These are phyloP conservation scores for Syncephalastrum sp. DNA, from an alignment of 371 early-diverging fungal genomes.

Conservation along the genomic window DNA sequence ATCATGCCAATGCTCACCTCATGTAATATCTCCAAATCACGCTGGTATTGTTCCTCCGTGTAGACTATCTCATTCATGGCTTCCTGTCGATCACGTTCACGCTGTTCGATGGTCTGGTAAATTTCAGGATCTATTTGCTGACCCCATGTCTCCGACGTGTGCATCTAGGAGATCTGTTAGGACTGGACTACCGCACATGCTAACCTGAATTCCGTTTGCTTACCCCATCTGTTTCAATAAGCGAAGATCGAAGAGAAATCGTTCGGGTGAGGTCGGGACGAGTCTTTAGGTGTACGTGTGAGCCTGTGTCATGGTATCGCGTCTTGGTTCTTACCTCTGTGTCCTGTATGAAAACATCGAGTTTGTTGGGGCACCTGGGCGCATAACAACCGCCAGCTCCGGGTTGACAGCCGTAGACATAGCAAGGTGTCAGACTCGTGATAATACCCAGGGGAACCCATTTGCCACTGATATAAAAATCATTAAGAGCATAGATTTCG, in stretches of 20 bases:
- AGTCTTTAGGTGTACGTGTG: constrained; percentile 1
- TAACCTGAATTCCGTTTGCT: background rate
- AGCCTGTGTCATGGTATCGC: background rate
- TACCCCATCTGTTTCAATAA: constrained; percentile 11
- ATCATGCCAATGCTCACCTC: background rate
- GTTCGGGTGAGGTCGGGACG: constrained; percentile 7
- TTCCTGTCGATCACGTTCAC: constrained; percentile 85
- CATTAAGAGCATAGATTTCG: too few species aligned
- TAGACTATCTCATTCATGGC: constrained; percentile 85
- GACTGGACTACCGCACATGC: background rate
- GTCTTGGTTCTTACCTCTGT: constrained; percentile 9
- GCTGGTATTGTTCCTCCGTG: constrained; percentile 81
- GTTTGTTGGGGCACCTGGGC: constrained; percentile 25
- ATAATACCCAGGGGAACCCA: constrained; percentile 14
- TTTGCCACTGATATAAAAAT: constrained; percentile 3
- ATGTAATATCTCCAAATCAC: constrained; percentile 50
- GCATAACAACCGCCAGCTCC: constrained; percentile 25
- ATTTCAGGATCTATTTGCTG: constrained; percentile 64
- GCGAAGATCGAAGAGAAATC: constrained; percentile 6
- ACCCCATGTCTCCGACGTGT: constrained; percentile 42
- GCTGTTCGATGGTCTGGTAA: constrained; percentile 58
- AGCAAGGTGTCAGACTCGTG: constrained; percentile 20
- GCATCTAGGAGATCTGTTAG: constrained; percentile 4
- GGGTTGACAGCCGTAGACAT: constrained; percentile 16
- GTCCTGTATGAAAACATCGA: constrained; percentile 8